A percentile compares a stretch with the other conserved stretches of the same genome.
Evolutionary conservation across 805 yeast genomes (phyloP).

Genomic region (Lipomyces spencermartinsiae): DNA sequence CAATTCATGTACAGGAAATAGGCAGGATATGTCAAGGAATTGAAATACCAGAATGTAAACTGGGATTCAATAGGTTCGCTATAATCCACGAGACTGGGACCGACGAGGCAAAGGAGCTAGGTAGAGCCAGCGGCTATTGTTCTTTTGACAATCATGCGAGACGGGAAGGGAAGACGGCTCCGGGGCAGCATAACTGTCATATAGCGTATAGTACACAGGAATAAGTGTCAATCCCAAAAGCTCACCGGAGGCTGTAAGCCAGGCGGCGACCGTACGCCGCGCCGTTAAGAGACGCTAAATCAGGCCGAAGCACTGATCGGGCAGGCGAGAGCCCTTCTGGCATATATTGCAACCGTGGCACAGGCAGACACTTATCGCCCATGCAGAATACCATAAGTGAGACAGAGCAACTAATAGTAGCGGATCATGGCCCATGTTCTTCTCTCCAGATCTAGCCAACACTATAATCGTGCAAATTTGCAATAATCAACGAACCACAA

Average conservation of each 20-base stretch:
- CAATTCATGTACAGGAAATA: neutral
- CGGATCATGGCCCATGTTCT: conserved; percentile 10
- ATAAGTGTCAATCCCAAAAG: neutral
- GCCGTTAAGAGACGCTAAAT: conserved; percentile 13
- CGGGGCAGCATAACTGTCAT: conserved; percentile 13
- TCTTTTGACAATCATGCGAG: neutral
- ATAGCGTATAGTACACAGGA: conserved; percentile 2
- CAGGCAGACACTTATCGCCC: neutral
- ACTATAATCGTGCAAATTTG: conserved; percentile 3
- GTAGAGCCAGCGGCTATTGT: neutral
- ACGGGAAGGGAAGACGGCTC: neutral
- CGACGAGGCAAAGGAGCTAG: neutral
- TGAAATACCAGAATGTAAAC: neutral
- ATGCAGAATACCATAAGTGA: neutral
- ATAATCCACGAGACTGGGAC: neutral
- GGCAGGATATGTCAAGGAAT: neutral
- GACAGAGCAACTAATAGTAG: conserved; percentile 4
- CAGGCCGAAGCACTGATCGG: conserved; percentile 8
- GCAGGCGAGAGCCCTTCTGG: conserved; percentile 26
- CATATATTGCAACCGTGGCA: conserved; percentile 8
- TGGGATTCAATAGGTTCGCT: conserved; percentile 1
- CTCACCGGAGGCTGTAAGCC: conserved; percentile 6
- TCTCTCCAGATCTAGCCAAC: neutral
- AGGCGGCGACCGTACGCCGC: conserved; percentile 1
- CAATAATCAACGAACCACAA: neutral